These are phyloP conservation scores for Quercus tomentella DNA, from an alignment of 331 rosid genomes.

Conservation along the genomic window DNA sequence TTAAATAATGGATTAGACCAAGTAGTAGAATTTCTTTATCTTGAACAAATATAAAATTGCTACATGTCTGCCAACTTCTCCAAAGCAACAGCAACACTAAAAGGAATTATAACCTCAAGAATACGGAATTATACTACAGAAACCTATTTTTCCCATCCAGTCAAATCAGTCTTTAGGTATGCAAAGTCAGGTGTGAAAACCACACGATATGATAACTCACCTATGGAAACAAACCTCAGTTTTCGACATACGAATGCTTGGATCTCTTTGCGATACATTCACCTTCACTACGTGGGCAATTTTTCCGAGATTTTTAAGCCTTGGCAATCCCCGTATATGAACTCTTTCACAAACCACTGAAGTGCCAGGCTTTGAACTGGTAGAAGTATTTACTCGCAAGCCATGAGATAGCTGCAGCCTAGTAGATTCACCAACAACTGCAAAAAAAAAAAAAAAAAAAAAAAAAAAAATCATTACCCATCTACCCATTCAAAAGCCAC, in stretches of 20 bases:
- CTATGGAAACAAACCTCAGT: constrained; percentile 86
- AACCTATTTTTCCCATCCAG: constrained; percentile 1
- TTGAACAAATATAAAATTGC: neutral
- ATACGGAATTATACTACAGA: neutral
- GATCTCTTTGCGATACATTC: constrained; percentile 47
- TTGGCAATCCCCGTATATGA: constrained; percentile 52
- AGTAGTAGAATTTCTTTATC: neutral
- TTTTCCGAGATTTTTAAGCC: constrained; percentile 61
- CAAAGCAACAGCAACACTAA: neutral
- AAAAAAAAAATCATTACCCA: too few relatives aligned
- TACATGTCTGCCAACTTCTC: neutral
- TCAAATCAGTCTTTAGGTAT: constrained; percentile 4
- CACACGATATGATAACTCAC: constrained; percentile 34
- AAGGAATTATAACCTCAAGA: neutral
- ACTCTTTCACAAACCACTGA: constrained; percentile 65
- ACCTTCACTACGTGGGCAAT: constrained; percentile 59
- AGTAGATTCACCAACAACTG: constrained; percentile 47
- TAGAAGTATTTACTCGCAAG: constrained; percentile 52
- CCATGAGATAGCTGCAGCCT: constrained; percentile 55
- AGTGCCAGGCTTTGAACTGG: constrained; percentile 62
- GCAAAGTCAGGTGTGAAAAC: neutral
- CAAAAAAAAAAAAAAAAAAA: neutral
- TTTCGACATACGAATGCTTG: constrained; percentile 33
- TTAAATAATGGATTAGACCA: neutral
- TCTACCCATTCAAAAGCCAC: too few relatives aligned